Evolutionary conservation across 1,139 yeast genomes (phyloP).

Genomic region (Taiozyma sp.): DNA sequence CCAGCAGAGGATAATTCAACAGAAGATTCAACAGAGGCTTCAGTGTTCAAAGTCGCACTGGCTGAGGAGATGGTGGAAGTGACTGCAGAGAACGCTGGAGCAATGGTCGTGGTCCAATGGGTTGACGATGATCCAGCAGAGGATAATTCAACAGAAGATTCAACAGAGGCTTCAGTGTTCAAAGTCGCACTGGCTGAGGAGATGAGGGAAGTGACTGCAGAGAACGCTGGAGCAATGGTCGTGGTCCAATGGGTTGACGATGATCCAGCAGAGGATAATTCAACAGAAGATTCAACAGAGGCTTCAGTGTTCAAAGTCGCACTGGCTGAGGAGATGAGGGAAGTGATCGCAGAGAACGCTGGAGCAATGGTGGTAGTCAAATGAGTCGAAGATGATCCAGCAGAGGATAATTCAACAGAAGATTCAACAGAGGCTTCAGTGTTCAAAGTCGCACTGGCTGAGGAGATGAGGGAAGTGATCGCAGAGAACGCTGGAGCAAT

Average conservation of each 20-base stretch:
- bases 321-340: too few species aligned
- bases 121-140: neutral
- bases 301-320: too few species aligned
- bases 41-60: too few species aligned
- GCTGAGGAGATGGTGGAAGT: neutral
- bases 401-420: too few species aligned
- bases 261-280: neutral
- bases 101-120: too few species aligned
- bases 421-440: neutral
- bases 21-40: too few species aligned
- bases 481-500: neutral
- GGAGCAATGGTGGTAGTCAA: neutral
- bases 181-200: too few species aligned
- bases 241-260: too few species aligned
- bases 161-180: too few species aligned
- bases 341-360: neutral
- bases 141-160: neutral
- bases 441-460: too few species aligned
- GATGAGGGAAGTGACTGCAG: neutral
- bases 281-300: neutral
- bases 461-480: neutral
- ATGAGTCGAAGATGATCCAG: neutral
- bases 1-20: neutral
- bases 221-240: neutral
- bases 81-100: neutral